Evolutionary conservation across 768 basidiomycete genomes (phyloP).

Genomic region (Pulveroboletus sp.): DNA sequence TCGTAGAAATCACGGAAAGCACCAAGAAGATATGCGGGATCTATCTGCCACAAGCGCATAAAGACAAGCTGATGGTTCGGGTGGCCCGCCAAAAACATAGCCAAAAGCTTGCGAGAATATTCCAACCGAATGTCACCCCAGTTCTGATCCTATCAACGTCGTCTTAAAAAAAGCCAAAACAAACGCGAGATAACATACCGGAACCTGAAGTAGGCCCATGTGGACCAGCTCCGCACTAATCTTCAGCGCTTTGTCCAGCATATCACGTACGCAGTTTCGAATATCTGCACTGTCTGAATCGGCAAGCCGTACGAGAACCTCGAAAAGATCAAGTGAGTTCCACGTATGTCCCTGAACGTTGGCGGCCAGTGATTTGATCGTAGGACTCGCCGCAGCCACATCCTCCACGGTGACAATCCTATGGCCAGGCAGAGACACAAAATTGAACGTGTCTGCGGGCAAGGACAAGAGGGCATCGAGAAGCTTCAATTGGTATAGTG

Average conservation of each 20-base stretch:
- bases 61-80: slow-evolving; percentile 97
- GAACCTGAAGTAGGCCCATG: slow-evolving; percentile 88
- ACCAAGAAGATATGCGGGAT: slow-evolving; percentile 79
- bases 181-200: slow-evolving; percentile 50
- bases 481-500: slow-evolving; percentile 80
- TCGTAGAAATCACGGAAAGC: slow-evolving; percentile 92
- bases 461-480: slow-evolving; percentile 87
- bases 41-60: slow-evolving; percentile 92
- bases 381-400: slow-evolving; percentile 78
- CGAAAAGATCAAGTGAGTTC: slow-evolving; percentile 91
- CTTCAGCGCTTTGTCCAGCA: slow-evolving; percentile 92
- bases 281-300: slow-evolving; percentile 72
- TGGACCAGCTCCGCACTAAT: slow-evolving; percentile 93
- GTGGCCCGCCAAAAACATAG: slow-evolving; percentile 89
- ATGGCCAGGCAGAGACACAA: slow-evolving; percentile 81
- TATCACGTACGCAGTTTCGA: slow-evolving; percentile 75
- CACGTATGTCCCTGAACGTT: slow-evolving; percentile 92
- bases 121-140: slow-evolving; percentile 90
- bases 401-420: slow-evolving; percentile 88
- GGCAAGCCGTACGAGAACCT: slow-evolving; percentile 79
- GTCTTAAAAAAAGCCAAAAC: neutral
- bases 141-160: slow-evolving; percentile 53
- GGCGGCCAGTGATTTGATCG: slow-evolving; percentile 87
- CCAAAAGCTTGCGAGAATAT: slow-evolving; percentile 79
- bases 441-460: slow-evolving; percentile 88